These are phyloP conservation scores for Phyllosticta citriasiana DNA, from an alignment of 2,329 filamentous ascomycete genomes.

Conservation along the genomic window DNA sequence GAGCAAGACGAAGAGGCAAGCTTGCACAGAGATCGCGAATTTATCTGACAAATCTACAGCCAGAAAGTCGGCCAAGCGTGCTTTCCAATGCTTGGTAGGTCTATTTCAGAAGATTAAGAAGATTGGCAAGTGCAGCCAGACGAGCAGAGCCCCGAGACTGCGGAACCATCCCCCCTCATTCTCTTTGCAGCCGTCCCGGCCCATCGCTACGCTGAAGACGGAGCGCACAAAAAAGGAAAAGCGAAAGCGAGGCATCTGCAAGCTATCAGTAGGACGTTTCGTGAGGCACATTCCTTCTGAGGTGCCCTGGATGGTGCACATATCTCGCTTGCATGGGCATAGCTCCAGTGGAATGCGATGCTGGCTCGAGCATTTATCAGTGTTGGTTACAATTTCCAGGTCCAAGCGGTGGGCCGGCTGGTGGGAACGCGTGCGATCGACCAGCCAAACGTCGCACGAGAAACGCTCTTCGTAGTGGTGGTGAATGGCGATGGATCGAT, in stretches of 20 bases:
- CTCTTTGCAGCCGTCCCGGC: not conserved
- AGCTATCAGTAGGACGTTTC: not conserved
- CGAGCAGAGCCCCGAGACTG: not conserved
- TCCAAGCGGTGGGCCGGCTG: not conserved
- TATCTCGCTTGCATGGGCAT: too few relatives aligned
- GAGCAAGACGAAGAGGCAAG: not conserved
- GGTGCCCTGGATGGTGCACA: too few relatives aligned
- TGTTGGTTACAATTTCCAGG: not conserved
- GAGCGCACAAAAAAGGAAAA: not conserved
- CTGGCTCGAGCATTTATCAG: not conserved
- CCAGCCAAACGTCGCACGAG: not conserved
- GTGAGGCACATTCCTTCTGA: not conserved
- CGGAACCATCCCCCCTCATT: not conserved
- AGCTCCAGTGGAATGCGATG: not conserved
- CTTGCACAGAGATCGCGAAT: not conserved
- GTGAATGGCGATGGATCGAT: not conserved
- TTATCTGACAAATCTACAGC: not conserved
- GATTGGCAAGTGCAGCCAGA: not conserved
- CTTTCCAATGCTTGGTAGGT: not conserved
- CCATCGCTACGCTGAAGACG: not conserved
- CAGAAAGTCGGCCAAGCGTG: not conserved
- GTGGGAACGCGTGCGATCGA: not conserved
- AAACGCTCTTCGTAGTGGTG: not conserved
- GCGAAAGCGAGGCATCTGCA: not conserved
- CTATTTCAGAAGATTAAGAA: not conserved